Evolutionary conservation across 202 grass and related monocot genomes (phyloP), one percentile per base, ranked within the genome.

Genomic region (Setaria italica): DNA sequence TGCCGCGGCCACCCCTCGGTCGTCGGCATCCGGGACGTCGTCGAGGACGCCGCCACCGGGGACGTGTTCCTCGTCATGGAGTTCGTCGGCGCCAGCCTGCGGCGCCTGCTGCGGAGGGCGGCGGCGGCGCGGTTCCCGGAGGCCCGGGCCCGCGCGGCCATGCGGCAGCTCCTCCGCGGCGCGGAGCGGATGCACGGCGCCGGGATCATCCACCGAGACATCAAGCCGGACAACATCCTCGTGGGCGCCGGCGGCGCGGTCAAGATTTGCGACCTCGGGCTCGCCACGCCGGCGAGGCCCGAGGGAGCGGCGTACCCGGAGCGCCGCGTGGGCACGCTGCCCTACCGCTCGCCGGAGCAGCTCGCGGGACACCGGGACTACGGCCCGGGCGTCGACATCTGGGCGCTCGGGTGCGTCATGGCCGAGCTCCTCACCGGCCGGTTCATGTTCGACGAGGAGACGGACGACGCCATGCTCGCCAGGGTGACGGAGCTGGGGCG

Each of bases 371-470:
- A 1, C 0, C 19, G 19, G 51, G 62, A 25, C 80, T 86, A 86
- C 64, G 68, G 56, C 0, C 5, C 69, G 1, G 51, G 50, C 42
- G 86, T 88, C 21, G 89, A 85, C 75, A 62, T 88, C 16, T 91
- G 89, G 89, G 85, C 80, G 25, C 67, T 91, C 7, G 85, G 89
- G 7, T 91, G 85, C 57, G 66, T 91, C 17, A 91, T 88, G 81
- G 76, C 51, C 2, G 80, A 88, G 67, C 77, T 91, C 37, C 85
- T 91, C 20, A 78, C 72, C 17, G 85, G 80, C 34, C 47, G 19
- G 33, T 17, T 70, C 49, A 39, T 90, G 11, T 90, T 90, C 62
- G 25, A 34, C 8, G 71, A 54, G 19, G 53, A 30, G 20, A 76
- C 80, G 56, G 68, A 77, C 81, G 78, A 76, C 0, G 80, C 62